phyloP scores from a whole-genome alignment of 352 stramenopile species.

The Phytopythium vexans region DNA sequence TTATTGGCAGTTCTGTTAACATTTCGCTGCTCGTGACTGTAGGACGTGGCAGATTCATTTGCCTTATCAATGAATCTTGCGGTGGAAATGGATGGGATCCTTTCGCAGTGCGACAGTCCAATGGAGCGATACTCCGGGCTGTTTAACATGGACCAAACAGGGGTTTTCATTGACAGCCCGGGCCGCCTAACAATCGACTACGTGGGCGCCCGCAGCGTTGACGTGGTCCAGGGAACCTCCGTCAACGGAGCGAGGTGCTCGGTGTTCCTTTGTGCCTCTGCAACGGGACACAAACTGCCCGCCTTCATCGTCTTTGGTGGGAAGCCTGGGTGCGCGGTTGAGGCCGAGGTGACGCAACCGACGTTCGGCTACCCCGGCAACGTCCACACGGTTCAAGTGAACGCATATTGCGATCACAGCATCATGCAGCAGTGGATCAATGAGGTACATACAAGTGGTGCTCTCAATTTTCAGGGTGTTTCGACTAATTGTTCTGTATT shows the following conservation, averaged over 20 bases:
- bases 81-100: neutral
- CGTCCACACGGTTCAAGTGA: constrained; percentile 3
- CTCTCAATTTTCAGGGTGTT: neutral
- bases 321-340: neutral
- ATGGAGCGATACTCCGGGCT: neutral
- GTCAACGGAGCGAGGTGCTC: constrained; percentile 3
- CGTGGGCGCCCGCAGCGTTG: constrained; percentile 2
- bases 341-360: constrained; percentile 1
- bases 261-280: constrained; percentile 8
- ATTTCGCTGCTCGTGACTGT: too few species aligned
- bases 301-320: constrained; percentile 3
- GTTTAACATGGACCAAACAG: constrained; percentile 8
- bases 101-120: neutral
- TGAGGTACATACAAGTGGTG: neutral
- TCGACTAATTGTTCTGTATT: constrained; percentile 1
- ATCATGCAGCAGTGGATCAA: constrained; percentile 9
- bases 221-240: constrained; percentile 5
- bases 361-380: constrained; percentile 1
- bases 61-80: constrained; percentile 1
- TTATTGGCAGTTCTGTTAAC: neutral
- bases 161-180: constrained; percentile 6
- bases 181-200: constrained; percentile 1
- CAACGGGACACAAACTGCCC: neutral
- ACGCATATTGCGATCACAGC: constrained; percentile 1
- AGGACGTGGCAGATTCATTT: constrained; percentile 3